Evolutionary conservation across 2,329 filamentous ascomycete genomes (phyloP), one percentile per base, ranked within the genome.

Genomic region (Lasiodiplodia gonubiensis): DNA sequence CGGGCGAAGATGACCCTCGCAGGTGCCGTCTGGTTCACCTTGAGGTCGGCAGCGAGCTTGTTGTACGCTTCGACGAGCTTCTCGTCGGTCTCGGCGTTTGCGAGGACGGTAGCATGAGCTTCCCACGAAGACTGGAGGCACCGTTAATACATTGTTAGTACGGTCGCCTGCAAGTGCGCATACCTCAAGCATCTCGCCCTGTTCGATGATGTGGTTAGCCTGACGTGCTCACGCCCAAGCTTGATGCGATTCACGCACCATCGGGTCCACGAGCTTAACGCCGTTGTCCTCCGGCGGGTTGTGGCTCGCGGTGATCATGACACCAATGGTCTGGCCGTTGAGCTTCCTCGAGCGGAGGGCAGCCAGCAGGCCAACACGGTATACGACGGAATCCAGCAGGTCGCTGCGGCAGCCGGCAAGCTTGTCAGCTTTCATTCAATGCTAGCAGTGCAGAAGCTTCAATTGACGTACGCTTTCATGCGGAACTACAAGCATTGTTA

Each of bases 141-240:
- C 27, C 18, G 73, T 68, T 51, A 68, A 68, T 6, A 30, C 57
- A 39, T 33, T 12, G 37, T 8, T 46, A n/a, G 3, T 21, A 33
- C 10, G 33, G 35, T 21, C 25, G 33, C 21, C 27, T 16, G 52
- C 23, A 37, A 35, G 46, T 35, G 16, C 25, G 63, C 79, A 73
- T 83, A 94, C 90, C 87, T 96, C 93, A 60, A 97, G 86, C 95
- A 98, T 98, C 80, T 98, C 95, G 71, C 95, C 94, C 86, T 88
- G 71, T 59, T 37, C 21, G 14, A 4, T 42, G 46, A 23, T 4
- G 21, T n/a, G 42, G 68, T 77, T 68, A 77, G 74, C 66, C 49
- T 33, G 10, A 52, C 53, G 27, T 48, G 59, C 46, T 63, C 30
- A 16, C 49, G 2, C 46, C 49, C 10, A 25, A 51, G 27, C 39